phyloP scores from a whole-genome alignment of 129 eudicot genomes.

The Helichrysum umbraculigerum region DNA sequence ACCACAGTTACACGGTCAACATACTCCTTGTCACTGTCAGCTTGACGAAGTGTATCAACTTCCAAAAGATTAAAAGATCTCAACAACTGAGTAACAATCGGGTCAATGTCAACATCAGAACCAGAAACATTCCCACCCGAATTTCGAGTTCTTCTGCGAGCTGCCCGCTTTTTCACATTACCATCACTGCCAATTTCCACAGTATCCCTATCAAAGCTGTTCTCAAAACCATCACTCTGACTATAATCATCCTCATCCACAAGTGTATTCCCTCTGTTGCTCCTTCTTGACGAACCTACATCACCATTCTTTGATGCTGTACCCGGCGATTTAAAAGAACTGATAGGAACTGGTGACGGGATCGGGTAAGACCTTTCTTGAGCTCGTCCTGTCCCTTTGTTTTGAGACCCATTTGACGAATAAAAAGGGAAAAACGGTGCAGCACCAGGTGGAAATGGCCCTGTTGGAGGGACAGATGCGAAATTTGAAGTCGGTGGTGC shows the following conservation, averaged over 20 bases:
- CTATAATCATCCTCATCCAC: conserved; percentile 46
- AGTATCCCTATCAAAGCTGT: background rate
- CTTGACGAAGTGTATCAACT: conserved; percentile 39
- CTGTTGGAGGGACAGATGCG: conserved; percentile 62
- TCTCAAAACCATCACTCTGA: conserved; percentile 39
- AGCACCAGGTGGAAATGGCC: conserved; percentile 80
- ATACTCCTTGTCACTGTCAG: conserved; percentile 56
- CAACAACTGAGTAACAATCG: conserved; percentile 30
- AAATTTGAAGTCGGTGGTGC: conserved; percentile 49
- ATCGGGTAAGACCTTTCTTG: conserved; percentile 37
- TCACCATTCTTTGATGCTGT: conserved; percentile 43
- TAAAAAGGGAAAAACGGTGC: conserved; percentile 71
- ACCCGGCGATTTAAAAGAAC: conserved; percentile 59
- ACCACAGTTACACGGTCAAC: conserved; percentile 44
- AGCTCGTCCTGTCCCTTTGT: conserved; percentile 19
- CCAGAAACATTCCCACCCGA: conserved; percentile 6
- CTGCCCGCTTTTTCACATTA: conserved; percentile 28
- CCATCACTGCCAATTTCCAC: conserved; percentile 36
- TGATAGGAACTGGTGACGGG: conserved; percentile 64
- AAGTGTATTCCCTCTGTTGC: conserved; percentile 6
- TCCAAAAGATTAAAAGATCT: conserved; percentile 41
- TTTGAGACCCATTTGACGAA: conserved; percentile 26
- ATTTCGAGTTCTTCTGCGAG: conserved; percentile 29
- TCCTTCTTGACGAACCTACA: conserved; percentile 45
- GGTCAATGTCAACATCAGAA: conserved; percentile 39